Evolutionary conservation across 192 early-diverging fungal species (phyloP), one percentile per base, ranked within the genome.

Genomic region (Thoreauomyces humboldtii): DNA sequence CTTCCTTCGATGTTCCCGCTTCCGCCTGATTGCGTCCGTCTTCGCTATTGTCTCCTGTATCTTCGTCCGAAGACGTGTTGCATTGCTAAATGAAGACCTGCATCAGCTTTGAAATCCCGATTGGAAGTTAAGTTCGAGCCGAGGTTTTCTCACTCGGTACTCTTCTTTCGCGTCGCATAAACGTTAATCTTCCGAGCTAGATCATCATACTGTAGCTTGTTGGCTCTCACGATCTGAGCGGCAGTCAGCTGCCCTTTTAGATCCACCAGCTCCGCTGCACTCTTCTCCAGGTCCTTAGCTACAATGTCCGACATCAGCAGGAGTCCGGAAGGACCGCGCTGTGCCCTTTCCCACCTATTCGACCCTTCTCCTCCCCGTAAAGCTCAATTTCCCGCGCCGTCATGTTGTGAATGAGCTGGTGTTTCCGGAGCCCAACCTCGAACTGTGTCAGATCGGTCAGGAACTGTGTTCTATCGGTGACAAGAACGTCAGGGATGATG

Each of bases 151-250:
- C 37, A 65, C 70, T 67, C 46, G 27, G 29, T 34, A 33, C 70
- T 58, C 32, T 55, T 48, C 14, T 9, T 28, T 7, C 59, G 53
- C 2, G 64, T 25, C 19, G 64, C 57, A 9, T 63, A 41, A 19
- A 34, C 66, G 32, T 48, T 65, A n/a, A 86, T 81, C n/a, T 82
- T 73, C 15, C 66, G 47, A 14, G 86, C 84, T 1, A 86, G 53
- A 38, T 34, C 65, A 63, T 87, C 84, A 59, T 87, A 87, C 61
- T 84, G 74, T 29, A 77, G 14, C 36, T 81, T 82, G 41, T 81
- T 77, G 38, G 65, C 57, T 55, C 79, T 36, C n/a, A 65, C 37
- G 12, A 61, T 54, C 38, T 82, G 71, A 15, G 77, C 81, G 21
- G 69, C 55, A 45, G 59, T 67, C 22, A 87, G 47, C 25, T 76